Base-by-base conservation (phyloP, 208 protist genomes). In the Trypanosoma lewisi region DNA sequence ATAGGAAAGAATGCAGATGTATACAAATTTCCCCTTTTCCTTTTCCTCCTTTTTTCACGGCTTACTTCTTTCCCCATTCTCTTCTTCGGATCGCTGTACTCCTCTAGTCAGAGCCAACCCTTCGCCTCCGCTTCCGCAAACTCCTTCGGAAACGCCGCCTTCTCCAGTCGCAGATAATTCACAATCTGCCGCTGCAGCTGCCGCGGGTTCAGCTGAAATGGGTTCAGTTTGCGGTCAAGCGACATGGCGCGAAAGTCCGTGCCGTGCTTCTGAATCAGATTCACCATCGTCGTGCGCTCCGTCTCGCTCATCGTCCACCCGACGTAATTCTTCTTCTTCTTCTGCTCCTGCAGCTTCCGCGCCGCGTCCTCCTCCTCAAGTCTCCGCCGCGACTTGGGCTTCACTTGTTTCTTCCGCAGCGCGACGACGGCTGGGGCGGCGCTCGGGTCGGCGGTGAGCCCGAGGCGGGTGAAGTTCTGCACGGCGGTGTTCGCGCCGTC, bases 181-280 rank as follows among this genome's bases (percentile, higher is more conserved):
- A 86, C 77, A 31, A 89, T 80, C 48, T 91, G 84, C 1, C 78
- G 74, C 71, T 94, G 87, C 62, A 94, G 78, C 74, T 94, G 87
- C 14, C 87, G 84, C 31, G 73, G 74, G 59, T 91, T 94, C 17
- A 94, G 82, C 59, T 94, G 87, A 62, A 89, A 91, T 0, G 87
- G 87, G 63, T 94, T 94, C 6, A 89, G 73, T 73, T 87, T 85
- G 16, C 56, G 59, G 61, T 94, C 87, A 19, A 91, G 67, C 28
- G 82, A 85, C 87, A 94, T 94, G 42, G 80, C 80, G 75, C 87
- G 89, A 39, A 90, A 63, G 50, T 94, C 80, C 4, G 78, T 91
- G 65, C 78, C 80, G 66, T 94, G 80, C 19, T 69, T 68, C 30
- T 79, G 64, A 19, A 94, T 83, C 17, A 94, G 63, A 34, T 87